A percentile compares a stretch with the other conserved stretches of the same genome.
Evolutionary conservation across 225 moss, liverwort and hornwort species (phyloP).

Genomic region (Pseudisothecium myosuroides): DNA sequence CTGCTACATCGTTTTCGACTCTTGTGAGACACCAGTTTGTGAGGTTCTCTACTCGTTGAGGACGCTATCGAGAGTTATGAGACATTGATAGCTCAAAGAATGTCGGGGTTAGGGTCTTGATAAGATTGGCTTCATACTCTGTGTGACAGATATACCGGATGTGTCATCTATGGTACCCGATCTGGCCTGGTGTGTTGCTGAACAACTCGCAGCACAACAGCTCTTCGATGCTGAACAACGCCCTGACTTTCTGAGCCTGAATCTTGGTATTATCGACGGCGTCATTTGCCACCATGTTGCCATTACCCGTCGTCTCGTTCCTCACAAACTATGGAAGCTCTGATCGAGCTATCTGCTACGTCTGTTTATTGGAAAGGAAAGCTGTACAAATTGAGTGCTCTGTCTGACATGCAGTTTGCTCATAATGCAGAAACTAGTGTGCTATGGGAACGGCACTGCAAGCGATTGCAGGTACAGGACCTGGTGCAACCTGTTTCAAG

Average conservation of each 20-base stretch:
- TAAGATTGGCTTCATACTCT: not conserved
- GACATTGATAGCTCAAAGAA: not conserved
- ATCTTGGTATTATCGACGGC: conserved; percentile 36
- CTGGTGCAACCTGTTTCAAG: conserved; percentile 34
- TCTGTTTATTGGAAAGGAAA: not conserved
- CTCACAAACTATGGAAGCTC: not conserved
- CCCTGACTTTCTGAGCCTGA: conserved; percentile 52
- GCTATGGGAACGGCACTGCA: conserved; percentile 72
- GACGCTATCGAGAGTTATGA: not conserved
- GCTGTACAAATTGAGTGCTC: not conserved
- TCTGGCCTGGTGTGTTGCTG: conserved; percentile 80
- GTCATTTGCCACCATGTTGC: not conserved
- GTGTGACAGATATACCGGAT: conserved; percentile 58
- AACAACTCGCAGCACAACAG: conserved; percentile 62
- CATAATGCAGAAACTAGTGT: conserved; percentile 40
- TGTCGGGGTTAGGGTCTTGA: not conserved
- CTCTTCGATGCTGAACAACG: conserved; percentile 81
- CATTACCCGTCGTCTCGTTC: not conserved
- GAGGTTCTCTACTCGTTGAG: not conserved
- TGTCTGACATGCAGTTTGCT: not conserved
- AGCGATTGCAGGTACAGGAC: conserved; percentile 44
- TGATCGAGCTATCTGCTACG: not conserved
- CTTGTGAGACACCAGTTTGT: not conserved
- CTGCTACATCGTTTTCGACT: not conserved
- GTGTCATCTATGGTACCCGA: conserved; percentile 72